Conservation (phyloP, 345 rosid species). For the Eucalyptus erythrocorys region DNA sequence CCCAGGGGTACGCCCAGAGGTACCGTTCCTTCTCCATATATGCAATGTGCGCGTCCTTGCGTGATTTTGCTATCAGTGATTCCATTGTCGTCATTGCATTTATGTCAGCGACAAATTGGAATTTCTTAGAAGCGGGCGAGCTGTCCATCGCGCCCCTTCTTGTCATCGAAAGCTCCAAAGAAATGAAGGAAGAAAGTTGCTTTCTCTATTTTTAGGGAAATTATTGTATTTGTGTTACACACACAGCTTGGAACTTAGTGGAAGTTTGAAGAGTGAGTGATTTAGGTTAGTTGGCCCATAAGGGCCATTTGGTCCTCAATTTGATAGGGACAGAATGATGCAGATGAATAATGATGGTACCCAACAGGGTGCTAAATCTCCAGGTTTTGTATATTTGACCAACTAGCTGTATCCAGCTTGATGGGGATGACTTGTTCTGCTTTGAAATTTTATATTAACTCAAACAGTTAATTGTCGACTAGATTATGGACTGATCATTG, state of each 20-base stretch:
- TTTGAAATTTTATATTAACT: neutral
- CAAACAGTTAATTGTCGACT: neutral
- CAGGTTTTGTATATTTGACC: neutral
- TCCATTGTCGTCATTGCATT: neutral
- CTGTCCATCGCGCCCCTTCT: neutral
- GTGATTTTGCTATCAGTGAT: neutral
- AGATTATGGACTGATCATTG: neutral
- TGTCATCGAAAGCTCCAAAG: neutral
- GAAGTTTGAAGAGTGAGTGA: neutral
- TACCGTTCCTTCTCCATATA: neutral
- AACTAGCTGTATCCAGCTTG: neutral
- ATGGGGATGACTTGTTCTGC: neutral
- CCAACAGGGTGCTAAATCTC: neutral
- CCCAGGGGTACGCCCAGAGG: conserved; percentile 36
- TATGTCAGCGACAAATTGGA: neutral
- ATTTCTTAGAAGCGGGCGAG: neutral
- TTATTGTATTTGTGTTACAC: neutral
- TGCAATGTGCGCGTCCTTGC: neutral
- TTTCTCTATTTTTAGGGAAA: neutral
- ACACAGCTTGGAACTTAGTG: neutral
- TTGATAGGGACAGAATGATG: neutral
- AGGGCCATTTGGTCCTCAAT: neutral
- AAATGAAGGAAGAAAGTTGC: neutral
- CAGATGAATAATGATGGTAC: neutral
- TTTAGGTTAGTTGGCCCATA: neutral